Evolutionary conservation across 345 rosid species (phyloP).

Genomic region (Trapa incisa): DNA sequence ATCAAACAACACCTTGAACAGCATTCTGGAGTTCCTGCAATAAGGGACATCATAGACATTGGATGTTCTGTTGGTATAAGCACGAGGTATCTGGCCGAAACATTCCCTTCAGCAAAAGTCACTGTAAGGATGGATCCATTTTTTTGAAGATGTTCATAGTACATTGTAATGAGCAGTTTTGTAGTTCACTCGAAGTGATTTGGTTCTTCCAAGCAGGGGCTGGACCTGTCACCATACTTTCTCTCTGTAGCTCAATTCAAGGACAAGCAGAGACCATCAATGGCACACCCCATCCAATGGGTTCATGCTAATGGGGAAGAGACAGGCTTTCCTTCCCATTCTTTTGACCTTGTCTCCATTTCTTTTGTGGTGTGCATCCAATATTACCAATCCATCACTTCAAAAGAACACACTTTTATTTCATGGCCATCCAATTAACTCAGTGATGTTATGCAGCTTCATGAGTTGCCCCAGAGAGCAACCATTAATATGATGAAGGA

Average conservation of each 20-base stretch:
- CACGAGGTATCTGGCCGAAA: constrained; percentile 40
- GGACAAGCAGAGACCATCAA: constrained; percentile 29
- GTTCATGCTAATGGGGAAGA: constrained; percentile 52
- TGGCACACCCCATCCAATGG: constrained; percentile 33
- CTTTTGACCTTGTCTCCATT: constrained; percentile 42
- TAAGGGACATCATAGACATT: constrained; percentile 38
- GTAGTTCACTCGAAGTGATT: background rate
- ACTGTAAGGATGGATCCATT: constrained; percentile 22
- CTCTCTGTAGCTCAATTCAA: constrained; percentile 50
- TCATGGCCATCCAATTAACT: constrained; percentile 1
- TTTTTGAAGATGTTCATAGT: background rate
- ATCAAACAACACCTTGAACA: constrained; percentile 34
- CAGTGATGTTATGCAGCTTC: constrained; percentile 25
- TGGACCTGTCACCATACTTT: constrained; percentile 58
- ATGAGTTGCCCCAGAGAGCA: constrained; percentile 43
- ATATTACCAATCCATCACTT: background rate
- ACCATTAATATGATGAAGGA: constrained; percentile 29
- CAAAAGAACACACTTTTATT: background rate
- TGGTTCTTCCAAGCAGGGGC: constrained; percentile 27
- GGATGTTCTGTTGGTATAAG: constrained; percentile 65
- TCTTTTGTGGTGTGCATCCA: constrained; percentile 29
- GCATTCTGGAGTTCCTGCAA: constrained; percentile 20
- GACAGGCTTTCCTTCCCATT: constrained; percentile 45
- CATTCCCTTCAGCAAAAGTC: constrained; percentile 41
- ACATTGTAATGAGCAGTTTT: background rate